Base-by-base conservation (phyloP, 805 yeast genomes). In the Metschnikowia borealis region DNA sequence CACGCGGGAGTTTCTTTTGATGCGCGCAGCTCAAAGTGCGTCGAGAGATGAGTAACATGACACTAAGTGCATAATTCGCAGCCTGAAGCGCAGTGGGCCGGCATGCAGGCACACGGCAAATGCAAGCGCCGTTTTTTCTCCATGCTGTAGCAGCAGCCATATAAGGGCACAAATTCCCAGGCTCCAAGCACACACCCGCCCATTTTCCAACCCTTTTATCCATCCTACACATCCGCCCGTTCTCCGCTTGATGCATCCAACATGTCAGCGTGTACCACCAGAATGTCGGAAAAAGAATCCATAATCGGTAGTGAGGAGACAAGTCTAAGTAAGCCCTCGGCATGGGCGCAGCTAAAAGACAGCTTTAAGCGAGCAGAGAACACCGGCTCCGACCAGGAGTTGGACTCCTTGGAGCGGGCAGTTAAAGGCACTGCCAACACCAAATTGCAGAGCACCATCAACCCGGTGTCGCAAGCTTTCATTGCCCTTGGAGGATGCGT, bases 401-500 rank as follows among this genome's bases (percentile, higher is more conserved):
- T 51, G 35, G 44, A 36, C 38, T 46, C 54, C 17, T 49, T 57
- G 44, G 60, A 57, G 34, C 45, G 54, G 2, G 60, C 59, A 3
- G 59, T 51, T 40, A 38, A 40, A 14, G 52, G 49, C 17, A 48
- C 59, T 21, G 51, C 54, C 8, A 42, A 53, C 13, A 51, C 55
- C 11, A 26, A 44, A 5, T 51, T 48, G 21, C 50, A 54, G 42
- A 42, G 54, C 8, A 44, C 59, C 37, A 54, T 59, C 47, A 44
- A 52, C 44, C 61, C 59, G 32, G 15, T 56, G 14, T 51, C 58
- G 4, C 61, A 58, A 44, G 53, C 59, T 5, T 50, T 73, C 67
- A 73, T 73, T 44, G 69, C 75, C 5, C 59, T 73, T 29, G 74
- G 75, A 5, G 74, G 75, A 1, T 71, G 76, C 54, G 72, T 73